Conservation (phyloP, 805 yeast genomes). For the Candida boidinii region DNA sequence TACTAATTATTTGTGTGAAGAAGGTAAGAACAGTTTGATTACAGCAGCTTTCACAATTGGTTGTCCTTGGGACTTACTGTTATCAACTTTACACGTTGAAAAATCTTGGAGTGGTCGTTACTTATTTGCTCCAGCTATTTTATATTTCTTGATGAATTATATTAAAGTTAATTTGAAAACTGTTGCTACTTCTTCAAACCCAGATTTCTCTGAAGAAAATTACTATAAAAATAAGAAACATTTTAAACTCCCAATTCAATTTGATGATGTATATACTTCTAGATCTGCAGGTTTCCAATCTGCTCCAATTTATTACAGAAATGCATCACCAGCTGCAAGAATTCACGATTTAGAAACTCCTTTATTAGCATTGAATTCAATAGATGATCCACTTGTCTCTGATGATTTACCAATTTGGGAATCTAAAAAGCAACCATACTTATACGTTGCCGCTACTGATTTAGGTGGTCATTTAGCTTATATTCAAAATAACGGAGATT, state of each 20-base stretch:
- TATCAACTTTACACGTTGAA: slow-evolving; percentile 37
- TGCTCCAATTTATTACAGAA: slow-evolving; percentile 55
- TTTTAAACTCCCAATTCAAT: slow-evolving; percentile 38
- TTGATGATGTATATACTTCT: slow-evolving; percentile 56
- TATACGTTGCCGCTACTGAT: slow-evolving; percentile 47
- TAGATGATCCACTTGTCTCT: slow-evolving; percentile 62
- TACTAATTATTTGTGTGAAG: slow-evolving; percentile 65
- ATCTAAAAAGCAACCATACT: slow-evolving; percentile 46
- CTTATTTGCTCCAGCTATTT: slow-evolving; percentile 33
- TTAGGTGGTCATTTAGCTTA: slow-evolving; percentile 68
- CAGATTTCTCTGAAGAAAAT: slow-evolving; percentile 15
- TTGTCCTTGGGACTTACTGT: slow-evolving; percentile 67
- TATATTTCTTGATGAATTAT: slow-evolving; percentile 31
- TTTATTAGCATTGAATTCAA: slow-evolving; percentile 46
- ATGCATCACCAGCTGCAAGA: slow-evolving; percentile 53
- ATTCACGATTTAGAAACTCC: slow-evolving; percentile 54
- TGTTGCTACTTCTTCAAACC: too few species aligned
- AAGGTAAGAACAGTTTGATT: slow-evolving; percentile 41
- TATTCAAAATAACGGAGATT: slow-evolving; percentile 31
- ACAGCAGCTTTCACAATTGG: slow-evolving; percentile 54
- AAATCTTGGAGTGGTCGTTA: slow-evolving; percentile 29
- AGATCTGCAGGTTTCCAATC: slow-evolving; percentile 54
- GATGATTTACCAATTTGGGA: slow-evolving; percentile 44
- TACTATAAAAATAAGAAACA: slow-evolving; percentile 25
- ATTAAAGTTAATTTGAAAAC: slow-evolving; percentile 35